Conservation (phyloP, 495 filamentous ascomycete species). For the Xylaria longipes region DNA sequence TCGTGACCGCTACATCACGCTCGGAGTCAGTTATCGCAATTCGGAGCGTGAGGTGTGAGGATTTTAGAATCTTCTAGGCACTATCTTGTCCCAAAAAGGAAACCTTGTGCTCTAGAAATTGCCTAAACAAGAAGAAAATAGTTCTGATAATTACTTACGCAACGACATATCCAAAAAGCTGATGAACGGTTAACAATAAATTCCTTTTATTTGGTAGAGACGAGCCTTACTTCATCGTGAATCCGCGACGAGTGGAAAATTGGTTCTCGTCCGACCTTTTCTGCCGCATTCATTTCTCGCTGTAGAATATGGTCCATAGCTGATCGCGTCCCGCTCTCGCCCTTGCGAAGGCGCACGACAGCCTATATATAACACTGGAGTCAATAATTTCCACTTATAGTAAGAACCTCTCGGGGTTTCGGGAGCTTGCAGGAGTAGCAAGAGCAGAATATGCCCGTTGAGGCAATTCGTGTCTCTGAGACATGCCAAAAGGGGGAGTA, state of each 20-base stretch:
- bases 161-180: conserved; percentile 40
- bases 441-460: too few species aligned
- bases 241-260: conserved; percentile 33
- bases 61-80: not conserved
- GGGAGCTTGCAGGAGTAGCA: too few species aligned
- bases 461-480: too few species aligned
- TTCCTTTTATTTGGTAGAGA: not conserved
- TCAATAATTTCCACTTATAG: too few species aligned
- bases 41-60: not conserved
- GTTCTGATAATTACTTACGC: not conserved
- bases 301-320: conserved; percentile 48
- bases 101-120: not conserved
- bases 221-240: conserved; percentile 38
- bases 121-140: not conserved
- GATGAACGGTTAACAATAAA: not conserved
- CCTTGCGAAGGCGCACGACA: conserved; percentile 20
- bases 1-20: not conserved
- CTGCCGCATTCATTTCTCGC: conserved; percentile 41
- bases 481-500: too few species aligned
- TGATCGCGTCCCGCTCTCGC: conserved; percentile 27
- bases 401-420: too few species aligned
- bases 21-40: not conserved
- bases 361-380: too few species aligned
- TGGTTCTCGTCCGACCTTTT: conserved; percentile 41
- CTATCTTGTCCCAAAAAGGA: not conserved